Conservation (phyloP, 139 green algal species). For the Chlorella vulgaris region DNA sequence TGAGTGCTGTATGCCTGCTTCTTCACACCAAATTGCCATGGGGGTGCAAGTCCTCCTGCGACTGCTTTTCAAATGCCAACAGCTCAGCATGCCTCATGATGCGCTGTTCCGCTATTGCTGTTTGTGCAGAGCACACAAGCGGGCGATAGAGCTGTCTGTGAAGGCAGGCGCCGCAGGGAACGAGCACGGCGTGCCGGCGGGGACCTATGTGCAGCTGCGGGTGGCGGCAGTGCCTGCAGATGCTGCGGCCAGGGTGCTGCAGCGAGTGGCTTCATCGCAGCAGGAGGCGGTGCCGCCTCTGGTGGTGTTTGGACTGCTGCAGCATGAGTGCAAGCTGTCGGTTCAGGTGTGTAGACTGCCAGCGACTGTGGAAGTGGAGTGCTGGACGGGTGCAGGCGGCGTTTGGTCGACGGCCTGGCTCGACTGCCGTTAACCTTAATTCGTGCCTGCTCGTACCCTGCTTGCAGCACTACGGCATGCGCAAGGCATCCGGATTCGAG, state of each 20-base stretch:
- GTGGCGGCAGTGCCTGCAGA: slow-evolving; percentile 65
- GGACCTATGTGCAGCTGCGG: slow-evolving; percentile 76
- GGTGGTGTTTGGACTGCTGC: slow-evolving; percentile 79
- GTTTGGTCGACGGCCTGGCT: too few relatives aligned
- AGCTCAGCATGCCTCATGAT: not conserved
- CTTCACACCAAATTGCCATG: too few relatives aligned
- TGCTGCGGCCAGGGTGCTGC: slow-evolving; percentile 49
- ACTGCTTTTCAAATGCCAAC: too few relatives aligned
- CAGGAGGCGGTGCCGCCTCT: slow-evolving; percentile 45
- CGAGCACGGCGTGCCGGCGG: slow-evolving; percentile 40
- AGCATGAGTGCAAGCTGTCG: slow-evolving; percentile 92
- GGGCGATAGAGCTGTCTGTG: slow-evolving; percentile 49
- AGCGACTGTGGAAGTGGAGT: too few relatives aligned
- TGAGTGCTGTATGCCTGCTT: not conserved
- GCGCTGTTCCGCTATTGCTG: too few relatives aligned
- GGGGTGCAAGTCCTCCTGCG: too few relatives aligned
- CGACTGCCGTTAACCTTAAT: too few relatives aligned
- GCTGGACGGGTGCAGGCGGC: too few relatives aligned
- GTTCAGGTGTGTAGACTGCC: slow-evolving; percentile 48
- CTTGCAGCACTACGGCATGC: slow-evolving; percentile 50
- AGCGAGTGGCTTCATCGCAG: slow-evolving; percentile 25
- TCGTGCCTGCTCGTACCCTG: too few relatives aligned
- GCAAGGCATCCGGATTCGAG: slow-evolving; percentile 65
- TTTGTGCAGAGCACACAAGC: slow-evolving; percentile 27
- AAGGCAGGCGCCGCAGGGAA: slow-evolving; percentile 19